These are phyloP conservation scores for Candida ovalis DNA, from an alignment of 805 yeast species.

Conservation along the genomic window DNA sequence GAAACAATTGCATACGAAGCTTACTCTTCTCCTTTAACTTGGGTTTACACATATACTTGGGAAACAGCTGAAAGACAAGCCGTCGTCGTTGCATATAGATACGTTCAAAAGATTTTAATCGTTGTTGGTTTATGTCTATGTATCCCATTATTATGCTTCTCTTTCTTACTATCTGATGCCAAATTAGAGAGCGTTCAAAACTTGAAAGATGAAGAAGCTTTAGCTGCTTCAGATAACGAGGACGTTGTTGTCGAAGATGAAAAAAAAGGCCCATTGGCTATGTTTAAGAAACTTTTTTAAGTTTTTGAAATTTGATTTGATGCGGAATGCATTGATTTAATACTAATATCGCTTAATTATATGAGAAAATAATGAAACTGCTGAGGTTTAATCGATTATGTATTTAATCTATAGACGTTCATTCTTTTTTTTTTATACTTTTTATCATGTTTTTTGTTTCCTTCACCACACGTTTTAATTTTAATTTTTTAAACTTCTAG, in stretches of 20 bases:
- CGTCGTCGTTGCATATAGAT: slow-evolving; percentile 53
- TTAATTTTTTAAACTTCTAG: no score
- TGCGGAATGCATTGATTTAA: no score
- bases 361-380: no score
- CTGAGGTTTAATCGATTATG: no score
- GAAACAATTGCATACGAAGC: slow-evolving; percentile 40
- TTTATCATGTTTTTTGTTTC: no score
- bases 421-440: no score
- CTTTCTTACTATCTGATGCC: slow-evolving; percentile 49
- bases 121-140: slow-evolving; percentile 53
- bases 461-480: no score
- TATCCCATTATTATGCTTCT: slow-evolving; percentile 46
- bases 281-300: not conserved
- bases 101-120: slow-evolving; percentile 56
- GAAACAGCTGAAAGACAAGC: slow-evolving; percentile 59
- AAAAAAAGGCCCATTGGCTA: not conserved
- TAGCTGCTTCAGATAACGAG: not conserved
- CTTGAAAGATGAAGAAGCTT: slow-evolving; percentile 12
- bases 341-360: no score
- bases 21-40: slow-evolving; percentile 51
- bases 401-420: no score
- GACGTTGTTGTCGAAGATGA: not conserved
- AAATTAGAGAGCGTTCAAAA: slow-evolving; percentile 17
- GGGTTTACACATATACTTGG: slow-evolving; percentile 48
- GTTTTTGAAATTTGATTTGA: no score